Base-by-base conservation (phyloP, 1,284 basidiomycete species). In the Rhodotorula mucilaginosa region DNA sequence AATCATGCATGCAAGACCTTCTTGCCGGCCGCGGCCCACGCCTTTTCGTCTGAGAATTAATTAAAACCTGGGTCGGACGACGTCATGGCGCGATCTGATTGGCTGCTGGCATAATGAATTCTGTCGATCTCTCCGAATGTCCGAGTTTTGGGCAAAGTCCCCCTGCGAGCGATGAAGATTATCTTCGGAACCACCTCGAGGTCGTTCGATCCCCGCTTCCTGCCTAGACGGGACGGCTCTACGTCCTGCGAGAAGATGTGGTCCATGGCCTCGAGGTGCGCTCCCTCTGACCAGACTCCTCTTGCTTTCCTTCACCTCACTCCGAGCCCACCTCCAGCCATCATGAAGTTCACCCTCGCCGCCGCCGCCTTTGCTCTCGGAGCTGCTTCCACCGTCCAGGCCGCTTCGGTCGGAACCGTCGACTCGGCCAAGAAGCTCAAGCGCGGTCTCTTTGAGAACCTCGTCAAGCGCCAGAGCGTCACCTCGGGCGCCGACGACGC, bases 401-500 rank as follows among this genome's bases (percentile, higher is more conserved):
- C 16, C 59, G 57, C 60, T 23, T 44, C 39, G 39, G 39, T 44
- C 39, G 39, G 39, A 44, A 44, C 39, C 39, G 39, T 44, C 34
- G 65, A 71, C 67, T 61, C 54, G 67, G 52, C 71, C 47, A 23
- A 48, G 47, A 13, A 31, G 51, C 51, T 61, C 51, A 62, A 57
- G 61, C 47, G 47, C 2, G 39, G 44, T n/a, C 23, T 46, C 52
- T 44, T 23, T 3, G 54, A 56, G 54, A 56, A 56, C 12, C 61
- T 73, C 47, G 48, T 16, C 60, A 74, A 74, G 69, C 67, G 72
- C 49, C 65, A 74, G 51, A 66, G 63, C 5, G 51, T 68, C 47
- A 74, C 72, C 26, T n/a, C 49, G 8, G 72, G 69, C 13, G 71
- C 56, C 46, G 56, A 52, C 54, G 70, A 71, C 31, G 67, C 58